Evolutionary conservation across 139 green algal genomes (phyloP), one percentile per base, ranked within the genome.

Genomic region (Yamagishiella unicocca): DNA sequence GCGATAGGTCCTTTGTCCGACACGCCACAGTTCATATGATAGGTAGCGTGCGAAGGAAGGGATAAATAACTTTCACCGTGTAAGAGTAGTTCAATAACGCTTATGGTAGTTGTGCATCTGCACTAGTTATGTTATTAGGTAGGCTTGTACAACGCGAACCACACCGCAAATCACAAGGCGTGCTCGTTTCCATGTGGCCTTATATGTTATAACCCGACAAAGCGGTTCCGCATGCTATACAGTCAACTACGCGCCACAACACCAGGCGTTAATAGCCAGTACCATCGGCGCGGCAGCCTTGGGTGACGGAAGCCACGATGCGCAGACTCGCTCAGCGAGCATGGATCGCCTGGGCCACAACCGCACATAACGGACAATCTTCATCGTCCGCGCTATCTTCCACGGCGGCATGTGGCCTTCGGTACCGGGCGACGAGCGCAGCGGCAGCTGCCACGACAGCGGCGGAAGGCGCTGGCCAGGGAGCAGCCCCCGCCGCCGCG

Each of bases 1-100:
- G 73, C 73, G 50, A 70, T 33, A 25, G 19, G 31, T n/a, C 22
- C 31, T 35, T 37, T 50, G 22, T 27, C 75, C 22, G 75, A 55
- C 21, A 31, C 53, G n/a, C 42, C 42, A 79, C n/a, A 0, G 75
- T 21, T 82, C 46, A 82, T 68, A 82, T 79, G 42, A 61, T 14
- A 38, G 29, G 17, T 79, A n/a, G n/a, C n/a, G n/a, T n/a, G n/a
- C n/a, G n/a, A n/a, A n/a, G n/a, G n/a, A n/a, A n/a, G n/a, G n/a
- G n/a, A n/a, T n/a, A n/a, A n/a, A n/a, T n/a, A n/a, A n/a, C n/a
- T n/a, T n/a, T n/a, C n/a, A n/a, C n/a, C n/a, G n/a, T n/a, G n/a
- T n/a, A n/a, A n/a, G n/a, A n/a, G n/a, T n/a, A n/a, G n/a, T n/a
- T n/a, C n/a, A n/a, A n/a, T n/a, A n/a, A n/a, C n/a, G n/a, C n/a